phyloP scores from a whole-genome alignment of 2,329 filamentous ascomycete species.

The Pseudofabraea citricarpa region DNA sequence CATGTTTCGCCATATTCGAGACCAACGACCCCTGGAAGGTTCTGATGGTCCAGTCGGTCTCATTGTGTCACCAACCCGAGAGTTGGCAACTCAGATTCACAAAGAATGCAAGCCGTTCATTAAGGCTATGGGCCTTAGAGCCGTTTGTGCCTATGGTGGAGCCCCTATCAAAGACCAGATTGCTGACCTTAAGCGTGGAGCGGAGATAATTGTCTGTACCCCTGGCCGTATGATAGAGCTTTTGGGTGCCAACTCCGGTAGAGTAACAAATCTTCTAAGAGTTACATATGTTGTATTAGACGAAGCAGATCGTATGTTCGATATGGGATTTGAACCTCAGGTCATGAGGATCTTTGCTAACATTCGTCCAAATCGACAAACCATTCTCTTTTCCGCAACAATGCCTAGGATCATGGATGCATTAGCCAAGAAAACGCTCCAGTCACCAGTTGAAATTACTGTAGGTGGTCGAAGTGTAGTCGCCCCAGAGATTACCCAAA shows the following conservation, averaged over 20 bases:
- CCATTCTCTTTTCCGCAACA: slow-evolving; percentile 92
- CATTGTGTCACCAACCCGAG: slow-evolving; percentile 91
- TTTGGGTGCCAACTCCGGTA: slow-evolving; percentile 86
- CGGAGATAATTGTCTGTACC: slow-evolving; percentile 92
- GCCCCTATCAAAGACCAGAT: slow-evolving; percentile 97
- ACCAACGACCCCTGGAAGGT: slow-evolving; percentile 76
- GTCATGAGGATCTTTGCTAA: slow-evolving; percentile 95
- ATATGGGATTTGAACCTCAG: slow-evolving; percentile 98
- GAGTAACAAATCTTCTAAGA: slow-evolving; percentile 83
- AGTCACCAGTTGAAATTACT: slow-evolving; percentile 82
- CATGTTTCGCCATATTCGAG: slow-evolving; percentile 97
- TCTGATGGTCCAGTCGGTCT: slow-evolving; percentile 84
- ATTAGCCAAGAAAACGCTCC: slow-evolving; percentile 81
- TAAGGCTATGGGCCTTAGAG: slow-evolving; percentile 77
- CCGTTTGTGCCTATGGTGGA: slow-evolving; percentile 91
- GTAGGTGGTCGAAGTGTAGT: slow-evolving; percentile 85
- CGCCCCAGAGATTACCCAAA: slow-evolving; percentile 88
- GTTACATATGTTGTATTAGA: slow-evolving; percentile 95
- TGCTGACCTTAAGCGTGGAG: slow-evolving; percentile 89
- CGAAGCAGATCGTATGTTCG: slow-evolving; percentile 98
- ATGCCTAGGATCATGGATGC: slow-evolving; percentile 93
- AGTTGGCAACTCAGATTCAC: slow-evolving; percentile 90
- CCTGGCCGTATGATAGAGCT: slow-evolving; percentile 95
- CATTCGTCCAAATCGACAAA: slow-evolving; percentile 87
- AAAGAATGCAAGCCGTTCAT: slow-evolving; percentile 92